Evolutionary conservation across 805 yeast species (phyloP).

Genomic region (Metschnikowia lachancei): DNA sequence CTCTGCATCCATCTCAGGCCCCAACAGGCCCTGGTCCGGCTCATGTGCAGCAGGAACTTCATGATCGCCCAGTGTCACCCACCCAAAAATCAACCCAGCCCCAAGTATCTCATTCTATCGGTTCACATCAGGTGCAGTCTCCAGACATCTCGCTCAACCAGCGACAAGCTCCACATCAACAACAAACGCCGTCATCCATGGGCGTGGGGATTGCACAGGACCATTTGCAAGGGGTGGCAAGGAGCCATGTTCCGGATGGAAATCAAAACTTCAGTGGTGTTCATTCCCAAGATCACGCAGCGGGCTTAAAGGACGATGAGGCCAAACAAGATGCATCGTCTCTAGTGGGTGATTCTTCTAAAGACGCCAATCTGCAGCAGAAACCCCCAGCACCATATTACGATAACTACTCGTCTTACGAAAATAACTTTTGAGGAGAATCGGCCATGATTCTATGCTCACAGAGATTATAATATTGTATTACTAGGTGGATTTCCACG

Average conservation of each 20-base stretch:
- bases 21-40: not conserved
- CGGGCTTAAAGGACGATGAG: not conserved
- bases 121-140: no score
- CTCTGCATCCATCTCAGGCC: not conserved
- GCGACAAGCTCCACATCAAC: not conserved
- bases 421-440: constrained; percentile 9
- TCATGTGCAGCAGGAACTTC: not conserved
- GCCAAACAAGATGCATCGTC: not conserved
- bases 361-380: not conserved
- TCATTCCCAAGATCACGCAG: not conserved
- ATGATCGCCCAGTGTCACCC: not conserved
- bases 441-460: no score
- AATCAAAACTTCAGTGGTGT: not conserved
- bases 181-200: not conserved
- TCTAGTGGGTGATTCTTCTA: not conserved
- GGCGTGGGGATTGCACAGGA: not conserved
- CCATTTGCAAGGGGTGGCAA: not conserved
- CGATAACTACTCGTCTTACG: constrained; percentile 15
- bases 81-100: not conserved
- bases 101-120: not conserved
- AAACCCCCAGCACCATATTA: constrained; percentile 8
- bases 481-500: not conserved
- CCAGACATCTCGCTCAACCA: not conserved
- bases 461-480: not conserved
- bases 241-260: not conserved